phyloP scores from a whole-genome alignment of 2,329 filamentous ascomycete species.

The Diaporthe caulivora region DNA sequence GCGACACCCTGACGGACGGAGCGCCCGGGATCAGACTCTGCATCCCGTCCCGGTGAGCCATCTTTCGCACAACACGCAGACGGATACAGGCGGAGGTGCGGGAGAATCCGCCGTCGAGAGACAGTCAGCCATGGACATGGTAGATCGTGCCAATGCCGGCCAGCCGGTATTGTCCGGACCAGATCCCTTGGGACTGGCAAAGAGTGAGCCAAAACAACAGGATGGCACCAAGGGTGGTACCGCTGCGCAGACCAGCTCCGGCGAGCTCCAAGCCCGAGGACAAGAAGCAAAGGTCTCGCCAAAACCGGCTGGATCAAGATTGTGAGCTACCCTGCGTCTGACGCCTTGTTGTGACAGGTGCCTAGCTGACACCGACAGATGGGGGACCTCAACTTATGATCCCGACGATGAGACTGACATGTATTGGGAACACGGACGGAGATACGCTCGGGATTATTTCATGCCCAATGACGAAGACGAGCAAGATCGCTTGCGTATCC shows the following conservation, averaged over 20 bases:
- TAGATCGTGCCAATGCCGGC: slow-evolving; percentile 29
- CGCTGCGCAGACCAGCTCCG: background rate
- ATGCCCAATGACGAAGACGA: slow-evolving; percentile 40
- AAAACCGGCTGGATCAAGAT: background rate
- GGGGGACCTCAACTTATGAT: slow-evolving; percentile 27
- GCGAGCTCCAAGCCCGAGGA: slow-evolving; percentile 8
- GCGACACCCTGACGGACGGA: background rate
- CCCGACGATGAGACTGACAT: slow-evolving; percentile 35
- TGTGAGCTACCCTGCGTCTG: background rate
- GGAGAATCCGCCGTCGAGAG: slow-evolving; percentile 19
- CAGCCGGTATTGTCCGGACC: slow-evolving; percentile 29
- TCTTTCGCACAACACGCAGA: slow-evolving; percentile 40
- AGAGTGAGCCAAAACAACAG: background rate
- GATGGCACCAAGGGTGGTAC: background rate
- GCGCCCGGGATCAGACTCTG: background rate
- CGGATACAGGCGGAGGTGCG: slow-evolving; percentile 30
- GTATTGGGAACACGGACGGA: slow-evolving; percentile 35
- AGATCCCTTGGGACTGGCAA: slow-evolving; percentile 24
- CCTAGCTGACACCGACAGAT: slow-evolving; percentile 11
- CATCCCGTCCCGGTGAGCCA: background rate
- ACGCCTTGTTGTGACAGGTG: background rate
- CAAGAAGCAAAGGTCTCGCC: slow-evolving; percentile 15
- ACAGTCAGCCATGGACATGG: slow-evolving; percentile 31
- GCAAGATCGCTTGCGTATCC: slow-evolving; percentile 50
- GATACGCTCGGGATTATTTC: slow-evolving; percentile 41